Conservation (phyloP, 2,329 filamentous ascomycete genomes). For the Cercospora brassicicola region DNA sequence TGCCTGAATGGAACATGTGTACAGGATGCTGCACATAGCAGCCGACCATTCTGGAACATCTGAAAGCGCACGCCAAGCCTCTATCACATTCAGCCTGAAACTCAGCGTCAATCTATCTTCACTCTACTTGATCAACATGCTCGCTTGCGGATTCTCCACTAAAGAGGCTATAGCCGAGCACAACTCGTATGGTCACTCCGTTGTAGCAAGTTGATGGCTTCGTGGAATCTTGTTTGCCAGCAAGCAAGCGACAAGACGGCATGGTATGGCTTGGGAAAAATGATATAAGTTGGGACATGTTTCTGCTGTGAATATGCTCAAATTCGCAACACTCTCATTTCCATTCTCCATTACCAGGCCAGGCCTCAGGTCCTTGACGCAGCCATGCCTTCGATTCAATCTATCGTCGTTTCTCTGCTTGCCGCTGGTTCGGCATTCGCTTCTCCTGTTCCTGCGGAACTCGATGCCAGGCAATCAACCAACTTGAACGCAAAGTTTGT, state of each 20-base stretch:
- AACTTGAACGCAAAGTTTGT: conserved; percentile 60
- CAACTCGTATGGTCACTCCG: not conserved
- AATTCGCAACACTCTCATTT: not conserved
- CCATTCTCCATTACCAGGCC: not conserved
- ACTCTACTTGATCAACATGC: not conserved
- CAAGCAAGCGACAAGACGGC: not conserved
- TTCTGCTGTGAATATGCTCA: not conserved
- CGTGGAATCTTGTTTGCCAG: not conserved
- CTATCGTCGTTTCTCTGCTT: not conserved
- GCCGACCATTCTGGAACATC: not conserved
- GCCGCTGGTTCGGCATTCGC: not conserved
- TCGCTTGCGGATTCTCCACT: not conserved
- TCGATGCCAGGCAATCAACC: conserved; percentile 3
- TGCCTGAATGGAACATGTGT: not conserved
- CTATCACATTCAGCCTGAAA: not conserved
- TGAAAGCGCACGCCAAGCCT: not conserved
- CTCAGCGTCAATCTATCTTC: not conserved
- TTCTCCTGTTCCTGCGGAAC: not conserved
- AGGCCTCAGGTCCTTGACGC: not conserved
- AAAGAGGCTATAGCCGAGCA: not conserved
- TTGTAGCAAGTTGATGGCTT: not conserved
- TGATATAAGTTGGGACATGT: not conserved
- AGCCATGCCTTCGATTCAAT: not conserved
- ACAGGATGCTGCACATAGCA: not conserved
- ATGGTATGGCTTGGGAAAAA: not conserved